Base-by-base conservation (phyloP, 495 filamentous ascomycete genomes). In the Geoglossum glabrum region DNA sequence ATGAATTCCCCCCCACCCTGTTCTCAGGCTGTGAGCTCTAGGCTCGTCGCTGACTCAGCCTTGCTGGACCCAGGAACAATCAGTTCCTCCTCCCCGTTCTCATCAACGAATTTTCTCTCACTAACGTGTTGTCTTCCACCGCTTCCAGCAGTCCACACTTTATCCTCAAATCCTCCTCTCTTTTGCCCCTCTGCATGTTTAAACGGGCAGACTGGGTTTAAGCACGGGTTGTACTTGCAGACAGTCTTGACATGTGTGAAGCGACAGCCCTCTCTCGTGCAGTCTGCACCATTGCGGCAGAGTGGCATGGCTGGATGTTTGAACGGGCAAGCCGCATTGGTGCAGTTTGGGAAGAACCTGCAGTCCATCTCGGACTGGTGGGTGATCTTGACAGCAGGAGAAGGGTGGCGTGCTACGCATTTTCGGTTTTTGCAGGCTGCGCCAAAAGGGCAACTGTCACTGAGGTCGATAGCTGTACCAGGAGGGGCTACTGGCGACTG, bases 361-460 rank as follows among this genome's bases (percentile, higher is more conserved):
- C 92, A 99, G 64, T 95, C 82, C 66, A 82, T 78, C 66, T 94
- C 85, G 52, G 81, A 76, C 67, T 92, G 84, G 69, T 87, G 83
- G 13, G 80, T 80, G 34, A 76, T 67, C 66, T 81, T 85, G 60
- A 82, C 75, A 10, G 90, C 87, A 11, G 93, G 92, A 21, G 92
- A 97, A 5, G 92, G 92, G 67, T 99, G 92, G 11, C 85, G 82
- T 26, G 80, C 90, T 1, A 84, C 84, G 64, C 92, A 99, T 69
- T 99, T 99, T 40, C 77, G 74, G 72, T 95, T 99, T 68, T 89
- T 92, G 79, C 92, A 99, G 21, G 87, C 86, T 4, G 79, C 87
- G 15, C 89, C 92, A 66, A 81, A 96, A 38, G 81, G 73, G 72
- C 92, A 99, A 31, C 74, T 71, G 64, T 96, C 90, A 36, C 74